phyloP scores from a whole-genome alignment of 139 green algal species.

The Pedinophyceae sp. region DNA sequence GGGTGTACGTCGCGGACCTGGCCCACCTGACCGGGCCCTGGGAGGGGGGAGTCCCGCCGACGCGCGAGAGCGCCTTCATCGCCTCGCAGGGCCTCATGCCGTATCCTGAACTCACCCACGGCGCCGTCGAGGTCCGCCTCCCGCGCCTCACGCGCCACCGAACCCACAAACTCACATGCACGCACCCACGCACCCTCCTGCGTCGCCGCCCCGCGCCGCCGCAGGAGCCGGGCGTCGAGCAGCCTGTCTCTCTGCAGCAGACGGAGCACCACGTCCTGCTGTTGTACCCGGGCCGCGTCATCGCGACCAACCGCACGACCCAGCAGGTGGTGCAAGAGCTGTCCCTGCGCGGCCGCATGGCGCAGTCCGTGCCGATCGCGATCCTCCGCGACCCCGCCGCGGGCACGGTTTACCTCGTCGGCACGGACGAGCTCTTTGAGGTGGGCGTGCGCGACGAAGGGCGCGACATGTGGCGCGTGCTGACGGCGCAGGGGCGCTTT shows the following conservation, averaged over 20 bases:
- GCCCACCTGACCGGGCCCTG: neutral
- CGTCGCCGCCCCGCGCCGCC: neutral
- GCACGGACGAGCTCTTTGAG: conserved; percentile 28
- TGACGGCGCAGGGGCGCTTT: conserved; percentile 29
- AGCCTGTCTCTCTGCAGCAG: conserved; percentile 35
- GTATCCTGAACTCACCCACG: neutral
- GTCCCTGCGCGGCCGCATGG: too few relatives aligned
- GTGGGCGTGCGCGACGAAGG: conserved; percentile 34
- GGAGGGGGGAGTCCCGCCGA: too few relatives aligned
- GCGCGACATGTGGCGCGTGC: conserved; percentile 67
- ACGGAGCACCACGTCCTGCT: conserved; percentile 65
- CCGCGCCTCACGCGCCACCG: neutral
- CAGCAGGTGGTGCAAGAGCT: neutral
- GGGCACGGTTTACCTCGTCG: conserved; percentile 7
- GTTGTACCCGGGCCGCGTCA: conserved; percentile 17
- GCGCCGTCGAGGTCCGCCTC: neutral
- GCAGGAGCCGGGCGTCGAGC: neutral
- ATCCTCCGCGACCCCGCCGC: conserved; percentile 11
- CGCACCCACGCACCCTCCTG: neutral
- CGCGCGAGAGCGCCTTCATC: too few relatives aligned
- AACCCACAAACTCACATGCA: neutral
- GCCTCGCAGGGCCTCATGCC: neutral
- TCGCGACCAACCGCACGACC: neutral
- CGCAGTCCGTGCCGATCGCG: neutral
- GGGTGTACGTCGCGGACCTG: conserved; percentile 15